These are phyloP conservation scores for Eustoma russellianum DNA, from an alignment of 257 asterid species.

Conservation along the genomic window DNA sequence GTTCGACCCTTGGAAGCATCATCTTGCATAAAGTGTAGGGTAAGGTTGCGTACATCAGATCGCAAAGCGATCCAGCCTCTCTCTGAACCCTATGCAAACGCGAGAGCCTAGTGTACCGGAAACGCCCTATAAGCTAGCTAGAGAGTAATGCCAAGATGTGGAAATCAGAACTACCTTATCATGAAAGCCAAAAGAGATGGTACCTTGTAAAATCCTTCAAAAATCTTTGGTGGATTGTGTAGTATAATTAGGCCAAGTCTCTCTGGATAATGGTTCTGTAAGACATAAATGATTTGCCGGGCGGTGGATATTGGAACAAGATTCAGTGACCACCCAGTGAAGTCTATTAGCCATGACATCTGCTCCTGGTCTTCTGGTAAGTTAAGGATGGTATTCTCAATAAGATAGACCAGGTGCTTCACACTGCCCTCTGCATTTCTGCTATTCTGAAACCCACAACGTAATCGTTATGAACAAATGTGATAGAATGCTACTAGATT, in stretches of 20 bases:
- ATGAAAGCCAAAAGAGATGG: background rate
- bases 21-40: too few relatives aligned
- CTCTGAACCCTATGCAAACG: too few relatives aligned
- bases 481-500: too few relatives aligned
- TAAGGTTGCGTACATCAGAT: too few relatives aligned
- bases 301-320: constrained; percentile 59
- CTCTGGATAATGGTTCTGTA: constrained; percentile 86
- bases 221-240: constrained; percentile 69
- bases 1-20: too few relatives aligned
- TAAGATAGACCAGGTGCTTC: constrained; percentile 62
- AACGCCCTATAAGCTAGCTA: too few relatives aligned
- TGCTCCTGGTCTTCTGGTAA: constrained; percentile 74
- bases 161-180: too few relatives aligned
- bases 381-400: constrained; percentile 70
- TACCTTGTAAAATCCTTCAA: constrained; percentile 80
- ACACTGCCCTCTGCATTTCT: constrained; percentile 52
- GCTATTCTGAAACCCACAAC: constrained; percentile 31
- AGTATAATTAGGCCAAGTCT: constrained; percentile 60
- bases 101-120: too few relatives aligned
- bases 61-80: too few relatives aligned
- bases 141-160: too few relatives aligned
- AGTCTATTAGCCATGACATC: constrained; percentile 91
- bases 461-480: background rate
- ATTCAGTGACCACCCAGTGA: constrained; percentile 74
- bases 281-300: constrained; percentile 48